phyloP scores from a whole-genome alignment of 2,329 filamentous ascomycete species.

The Verticillium isaacii region DNA sequence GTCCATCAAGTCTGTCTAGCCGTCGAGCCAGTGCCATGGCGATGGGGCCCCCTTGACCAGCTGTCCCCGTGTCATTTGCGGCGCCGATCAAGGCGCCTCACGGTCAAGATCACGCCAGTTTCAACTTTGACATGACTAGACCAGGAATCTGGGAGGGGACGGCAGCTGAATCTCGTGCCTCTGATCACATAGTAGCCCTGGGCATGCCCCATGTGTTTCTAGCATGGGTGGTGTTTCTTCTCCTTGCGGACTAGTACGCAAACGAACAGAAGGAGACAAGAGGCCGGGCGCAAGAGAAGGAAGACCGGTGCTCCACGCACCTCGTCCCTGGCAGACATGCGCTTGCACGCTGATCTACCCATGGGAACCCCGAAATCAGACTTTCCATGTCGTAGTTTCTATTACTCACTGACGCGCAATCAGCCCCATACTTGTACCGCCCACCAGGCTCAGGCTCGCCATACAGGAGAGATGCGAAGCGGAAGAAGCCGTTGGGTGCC shows the following conservation, averaged over 20 bases:
- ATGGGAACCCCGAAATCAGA: not conserved
- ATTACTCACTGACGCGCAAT: not conserved
- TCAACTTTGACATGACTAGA: not conserved
- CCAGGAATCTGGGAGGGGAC: not conserved
- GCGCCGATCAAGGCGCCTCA: not conserved
- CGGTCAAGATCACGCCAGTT: not conserved
- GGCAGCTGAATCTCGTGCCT: not conserved
- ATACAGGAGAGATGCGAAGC: not conserved
- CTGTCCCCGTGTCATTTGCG: not conserved
- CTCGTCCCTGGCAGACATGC: not conserved
- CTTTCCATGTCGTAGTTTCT: not conserved
- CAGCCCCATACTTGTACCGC: not conserved
- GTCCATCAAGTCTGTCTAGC: not conserved
- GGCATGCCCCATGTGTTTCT: not conserved
- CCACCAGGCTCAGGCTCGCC: not conserved
- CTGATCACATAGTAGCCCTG: not conserved
- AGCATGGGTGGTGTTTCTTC: not conserved
- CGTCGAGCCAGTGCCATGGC: not conserved
- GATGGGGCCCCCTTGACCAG: not conserved
- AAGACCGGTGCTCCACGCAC: not conserved
- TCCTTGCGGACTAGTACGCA: not conserved
- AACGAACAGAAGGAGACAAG: not conserved
- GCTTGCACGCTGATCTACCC: not conserved
- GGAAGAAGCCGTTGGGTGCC: not conserved
- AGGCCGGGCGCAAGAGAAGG: not conserved